phyloP scores from a whole-genome alignment of 352 stramenopile genomes.

The Pythium sp. region DNA sequence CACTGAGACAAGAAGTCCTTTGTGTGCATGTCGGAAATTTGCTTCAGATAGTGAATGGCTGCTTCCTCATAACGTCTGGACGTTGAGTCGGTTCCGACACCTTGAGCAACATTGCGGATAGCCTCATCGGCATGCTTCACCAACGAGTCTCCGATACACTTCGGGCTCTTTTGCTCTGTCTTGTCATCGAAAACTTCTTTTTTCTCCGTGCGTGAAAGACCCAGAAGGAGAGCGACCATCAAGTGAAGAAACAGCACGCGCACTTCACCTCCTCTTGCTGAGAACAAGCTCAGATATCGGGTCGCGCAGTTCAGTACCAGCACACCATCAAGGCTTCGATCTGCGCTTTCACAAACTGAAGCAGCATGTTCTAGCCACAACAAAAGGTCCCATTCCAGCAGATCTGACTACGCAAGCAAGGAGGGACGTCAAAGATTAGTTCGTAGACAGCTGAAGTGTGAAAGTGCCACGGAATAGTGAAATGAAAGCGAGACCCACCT shows the following conservation, averaged over 20 bases:
- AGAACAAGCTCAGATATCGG: constrained; percentile 29
- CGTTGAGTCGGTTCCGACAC: constrained; percentile 12
- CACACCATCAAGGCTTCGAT: constrained; percentile 26
- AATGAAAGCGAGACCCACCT: constrained; percentile 6
- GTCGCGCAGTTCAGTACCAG: constrained; percentile 36
- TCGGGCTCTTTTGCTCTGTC: neutral
- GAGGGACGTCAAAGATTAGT: neutral
- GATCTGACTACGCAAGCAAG: constrained; percentile 28
- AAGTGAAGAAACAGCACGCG: constrained; percentile 6
- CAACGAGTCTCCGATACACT: neutral
- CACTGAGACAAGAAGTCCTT: neutral
- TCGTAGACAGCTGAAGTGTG: neutral
- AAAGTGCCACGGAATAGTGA: neutral
- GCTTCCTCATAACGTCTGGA: constrained; percentile 29
- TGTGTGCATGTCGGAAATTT: constrained; percentile 16
- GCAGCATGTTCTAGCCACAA: constrained; percentile 65
- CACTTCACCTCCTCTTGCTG: constrained; percentile 1
- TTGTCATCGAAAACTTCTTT: neutral
- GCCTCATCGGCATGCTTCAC: constrained; percentile 1
- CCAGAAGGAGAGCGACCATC: constrained; percentile 11
- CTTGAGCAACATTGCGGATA: constrained; percentile 9
- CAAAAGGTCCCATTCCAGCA: constrained; percentile 50
- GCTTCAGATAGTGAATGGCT: constrained; percentile 29
- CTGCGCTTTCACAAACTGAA: constrained; percentile 37
- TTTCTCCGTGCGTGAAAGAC: neutral